Percentiles rank a stretch among this genome's conserved stretches.
Conservation (phyloP, 805 yeast species). For the Metschnikowia chrysomelidarum region DNA sequence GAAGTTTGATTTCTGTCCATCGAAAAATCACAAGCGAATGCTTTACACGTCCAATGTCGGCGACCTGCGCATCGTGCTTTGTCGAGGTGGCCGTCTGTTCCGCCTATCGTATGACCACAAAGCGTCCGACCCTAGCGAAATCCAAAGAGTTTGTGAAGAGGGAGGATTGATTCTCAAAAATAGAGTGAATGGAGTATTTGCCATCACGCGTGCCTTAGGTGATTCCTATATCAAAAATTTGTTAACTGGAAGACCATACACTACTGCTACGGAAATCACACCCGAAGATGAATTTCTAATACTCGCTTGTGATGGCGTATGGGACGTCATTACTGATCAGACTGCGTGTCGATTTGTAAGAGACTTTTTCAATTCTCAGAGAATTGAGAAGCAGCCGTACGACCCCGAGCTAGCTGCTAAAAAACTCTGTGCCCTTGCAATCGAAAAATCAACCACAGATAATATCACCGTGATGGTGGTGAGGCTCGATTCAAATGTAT, state of each 20-base stretch:
- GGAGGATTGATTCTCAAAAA: conserved; percentile 91
- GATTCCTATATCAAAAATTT: conserved; percentile 88
- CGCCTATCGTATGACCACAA: conserved; percentile 92
- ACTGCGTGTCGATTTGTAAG: conserved; percentile 74
- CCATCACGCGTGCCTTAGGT: conserved; percentile 91
- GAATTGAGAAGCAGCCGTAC: conserved; percentile 21
- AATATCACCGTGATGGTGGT: conserved; percentile 94
- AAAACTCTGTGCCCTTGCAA: conserved; percentile 66
- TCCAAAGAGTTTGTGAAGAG: conserved; percentile 64
- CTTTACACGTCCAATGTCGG: conserved; percentile 95
- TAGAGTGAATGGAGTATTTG: conserved; percentile 93
- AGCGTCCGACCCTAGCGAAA: conserved; percentile 78
- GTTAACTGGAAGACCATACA: conserved; percentile 88
- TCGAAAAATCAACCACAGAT: conserved; percentile 79
- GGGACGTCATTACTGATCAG: conserved; percentile 91
- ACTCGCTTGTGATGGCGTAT: conserved; percentile 92
- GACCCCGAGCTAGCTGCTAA: conserved; percentile 68
- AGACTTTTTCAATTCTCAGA: conserved; percentile 35
- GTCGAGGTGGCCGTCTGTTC: conserved; percentile 69
- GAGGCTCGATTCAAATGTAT: conserved; percentile 46
- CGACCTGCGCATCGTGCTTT: conserved; percentile 81
- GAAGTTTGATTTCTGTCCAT: conserved; percentile 48
- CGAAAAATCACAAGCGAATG: conserved; percentile 59
- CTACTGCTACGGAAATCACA: conserved; percentile 78
- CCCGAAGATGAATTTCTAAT: conserved; percentile 73